Evolutionary conservation across 2,329 filamentous ascomycete genomes (phyloP).

Genomic region (Didymella arachidicola): DNA sequence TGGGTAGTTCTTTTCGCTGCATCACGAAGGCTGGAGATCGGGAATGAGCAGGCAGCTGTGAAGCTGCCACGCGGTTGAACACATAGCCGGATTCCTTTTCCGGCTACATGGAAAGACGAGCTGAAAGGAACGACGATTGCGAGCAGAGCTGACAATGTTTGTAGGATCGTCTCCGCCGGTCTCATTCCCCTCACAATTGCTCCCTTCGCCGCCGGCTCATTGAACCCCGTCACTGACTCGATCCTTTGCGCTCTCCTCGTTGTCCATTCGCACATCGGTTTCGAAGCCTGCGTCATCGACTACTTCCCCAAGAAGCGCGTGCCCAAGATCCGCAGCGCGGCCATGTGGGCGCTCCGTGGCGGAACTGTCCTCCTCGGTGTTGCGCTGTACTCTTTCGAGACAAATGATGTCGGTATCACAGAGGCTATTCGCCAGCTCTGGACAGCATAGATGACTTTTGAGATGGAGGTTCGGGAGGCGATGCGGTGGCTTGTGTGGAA

Average conservation of each 20-base stretch:
- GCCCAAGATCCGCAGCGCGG: conserved; percentile 70
- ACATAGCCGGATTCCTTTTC: conserved; percentile 3
- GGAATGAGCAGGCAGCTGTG: not conserved
- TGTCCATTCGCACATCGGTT: conserved; percentile 94
- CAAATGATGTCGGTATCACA: conserved; percentile 93
- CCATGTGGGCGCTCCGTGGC: conserved; percentile 79
- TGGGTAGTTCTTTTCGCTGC: conserved; percentile 38
- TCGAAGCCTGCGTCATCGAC: conserved; percentile 87
- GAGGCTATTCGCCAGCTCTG: conserved; percentile 89
- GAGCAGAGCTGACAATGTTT: not conserved
- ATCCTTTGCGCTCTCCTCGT: conserved; percentile 82
- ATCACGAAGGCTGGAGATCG: not conserved
- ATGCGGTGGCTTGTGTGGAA: conserved; percentile 18
- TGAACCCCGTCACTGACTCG: conserved; percentile 89
- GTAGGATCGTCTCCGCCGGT: conserved; percentile 76
- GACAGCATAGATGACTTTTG: conserved; percentile 68
- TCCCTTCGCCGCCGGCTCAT: conserved; percentile 88
- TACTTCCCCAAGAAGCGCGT: conserved; percentile 80
- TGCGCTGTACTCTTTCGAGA: conserved; percentile 98
- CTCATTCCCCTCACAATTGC: conserved; percentile 87
- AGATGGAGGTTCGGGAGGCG: not conserved
- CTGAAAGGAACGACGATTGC: not conserved
- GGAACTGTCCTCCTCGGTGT: conserved; percentile 83
- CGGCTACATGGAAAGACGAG: conserved; percentile 1
- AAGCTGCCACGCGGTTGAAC: not conserved